Evolutionary conservation across 1,284 basidiomycete genomes (phyloP), one percentile per base, ranked within the genome.

Genomic region (Xanthoconium separans): DNA sequence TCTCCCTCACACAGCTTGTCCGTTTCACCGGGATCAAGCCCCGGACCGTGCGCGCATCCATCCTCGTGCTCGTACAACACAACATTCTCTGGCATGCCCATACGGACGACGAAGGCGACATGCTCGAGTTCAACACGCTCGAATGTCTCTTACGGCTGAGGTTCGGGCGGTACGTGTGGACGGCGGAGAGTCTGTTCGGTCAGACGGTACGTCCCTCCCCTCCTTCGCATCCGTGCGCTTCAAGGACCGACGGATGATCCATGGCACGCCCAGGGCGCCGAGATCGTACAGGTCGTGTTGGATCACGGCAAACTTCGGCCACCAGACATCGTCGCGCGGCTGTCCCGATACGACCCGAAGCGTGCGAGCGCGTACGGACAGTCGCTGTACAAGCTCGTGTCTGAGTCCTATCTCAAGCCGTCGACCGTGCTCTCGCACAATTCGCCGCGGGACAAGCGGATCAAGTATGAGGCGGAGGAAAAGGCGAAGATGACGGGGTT

Each of bases 11-110:
- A 4, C 83, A 89, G 58, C 74, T 96, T 36, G 77, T 90, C 44
- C 85, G 85, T 45, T 84, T 83, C 68, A 81, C 89, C 9, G 59
- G 61, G 22, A 54, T 75, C 40, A 85, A 84, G 64, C 79, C 85
- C 9, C 80, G 86, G 16, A 83, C 82, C 2, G 80, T 89, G 29
- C 84, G 90, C 50, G 87, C 88, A 20, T 79, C 87, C 29, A 77
- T 98, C 46, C 75, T 98, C 53, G 83, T 90, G 47, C 83, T 99
- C 50, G 81, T 95, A 24, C 95, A 98, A 71, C 95, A 99, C 71
- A 94, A 95, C 69, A 75, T 98, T 50, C 79, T 95, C 39, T 93
- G 91, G 82, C 88, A 94, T 65, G 85, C 90, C 3, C 80, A 82
- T 44, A 82, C 81, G 6, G 83, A 85, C 34, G 84, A 85, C n/a